A percentile compares a stretch with the other conserved stretches of the same genome.
phyloP scores from a whole-genome alignment of 257 asterid genomes.

The Nicotiana attenuata region DNA sequence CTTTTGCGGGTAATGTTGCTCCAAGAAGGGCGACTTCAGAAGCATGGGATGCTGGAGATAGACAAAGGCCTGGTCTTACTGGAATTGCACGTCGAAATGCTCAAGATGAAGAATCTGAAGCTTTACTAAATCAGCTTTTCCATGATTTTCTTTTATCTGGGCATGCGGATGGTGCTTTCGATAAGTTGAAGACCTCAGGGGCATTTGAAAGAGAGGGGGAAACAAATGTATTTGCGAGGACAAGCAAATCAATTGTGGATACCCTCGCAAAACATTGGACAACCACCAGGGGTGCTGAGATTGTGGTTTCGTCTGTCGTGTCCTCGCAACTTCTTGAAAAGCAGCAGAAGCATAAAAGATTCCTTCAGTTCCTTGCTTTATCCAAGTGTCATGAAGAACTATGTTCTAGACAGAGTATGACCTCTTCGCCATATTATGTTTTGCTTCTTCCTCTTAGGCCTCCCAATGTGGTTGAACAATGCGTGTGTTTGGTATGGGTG shows the following conservation, averaged over 20 bases:
- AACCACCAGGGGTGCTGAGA: slow-evolving; percentile 89
- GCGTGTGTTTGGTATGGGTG: neutral
- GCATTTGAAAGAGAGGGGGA: slow-evolving; percentile 96
- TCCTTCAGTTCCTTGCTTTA: slow-evolving; percentile 92
- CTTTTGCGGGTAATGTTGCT: slow-evolving; percentile 53
- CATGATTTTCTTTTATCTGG: slow-evolving; percentile 78
- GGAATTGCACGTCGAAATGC: slow-evolving; percentile 66
- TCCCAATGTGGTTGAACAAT: neutral
- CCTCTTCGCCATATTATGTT: slow-evolving; percentile 11
- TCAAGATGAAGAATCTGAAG: slow-evolving; percentile 91
- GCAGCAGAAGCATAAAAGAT: slow-evolving; percentile 78
- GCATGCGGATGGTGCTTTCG: slow-evolving; percentile 65
- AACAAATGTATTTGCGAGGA: slow-evolving; percentile 66
- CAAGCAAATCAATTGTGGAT: slow-evolving; percentile 90
- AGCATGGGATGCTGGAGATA: slow-evolving; percentile 76
- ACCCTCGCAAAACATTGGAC: slow-evolving; percentile 98
- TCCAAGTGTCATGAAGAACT: slow-evolving; percentile 95
- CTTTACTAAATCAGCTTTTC: slow-evolving; percentile 76
- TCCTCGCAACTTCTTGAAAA: slow-evolving; percentile 78
- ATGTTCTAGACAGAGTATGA: slow-evolving; percentile 75
- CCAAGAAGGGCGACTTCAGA: slow-evolving; percentile 83
- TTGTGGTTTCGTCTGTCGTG: slow-evolving; percentile 62
- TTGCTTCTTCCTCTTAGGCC: slow-evolving; percentile 7
- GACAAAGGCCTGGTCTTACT: slow-evolving; percentile 50
- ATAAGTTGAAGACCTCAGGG: slow-evolving; percentile 57